Evolutionary conservation across 345 rosid species (phyloP).

Genomic region (Lumnitzera racemosa): DNA sequence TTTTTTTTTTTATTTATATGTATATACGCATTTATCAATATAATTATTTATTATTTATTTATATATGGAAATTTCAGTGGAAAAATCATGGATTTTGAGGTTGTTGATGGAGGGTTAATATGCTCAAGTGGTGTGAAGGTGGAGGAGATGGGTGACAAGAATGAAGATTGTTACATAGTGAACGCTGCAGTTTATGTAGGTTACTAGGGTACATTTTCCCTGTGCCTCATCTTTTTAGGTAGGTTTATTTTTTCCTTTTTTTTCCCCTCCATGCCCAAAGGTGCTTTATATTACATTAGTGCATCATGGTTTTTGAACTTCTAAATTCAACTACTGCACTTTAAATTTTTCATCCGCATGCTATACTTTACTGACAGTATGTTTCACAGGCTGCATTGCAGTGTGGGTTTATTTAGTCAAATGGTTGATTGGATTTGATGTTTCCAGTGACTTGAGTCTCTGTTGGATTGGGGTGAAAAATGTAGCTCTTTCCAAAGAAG

Average conservation of each 20-base stretch:
- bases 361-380: no score
- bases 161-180: conserved; percentile 80
- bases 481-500: no score
- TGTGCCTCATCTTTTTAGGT: conserved; percentile 3
- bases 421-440: no score
- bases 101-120: conserved; percentile 81
- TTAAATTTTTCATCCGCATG: no score
- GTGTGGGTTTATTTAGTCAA: no score
- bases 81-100: conserved; percentile 51
- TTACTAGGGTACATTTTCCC: conserved; percentile 30
- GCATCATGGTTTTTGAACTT: no score
- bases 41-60: not conserved
- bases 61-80: conserved; percentile 34
- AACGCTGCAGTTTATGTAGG: conserved; percentile 83
- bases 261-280: not conserved
- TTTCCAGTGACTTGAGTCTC: no score
- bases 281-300: not conserved
- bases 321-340: no score
- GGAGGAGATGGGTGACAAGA: conserved; percentile 91
- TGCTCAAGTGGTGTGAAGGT: conserved; percentile 76
- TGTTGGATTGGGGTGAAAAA: no score
- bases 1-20: no score
- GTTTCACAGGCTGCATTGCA: no score
- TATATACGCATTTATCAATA: no score
- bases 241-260: conserved; percentile 14